These are phyloP conservation scores for Parascedosporium putredinis DNA, from an alignment of 2,329 filamentous ascomycete genomes.

Conservation along the genomic window DNA sequence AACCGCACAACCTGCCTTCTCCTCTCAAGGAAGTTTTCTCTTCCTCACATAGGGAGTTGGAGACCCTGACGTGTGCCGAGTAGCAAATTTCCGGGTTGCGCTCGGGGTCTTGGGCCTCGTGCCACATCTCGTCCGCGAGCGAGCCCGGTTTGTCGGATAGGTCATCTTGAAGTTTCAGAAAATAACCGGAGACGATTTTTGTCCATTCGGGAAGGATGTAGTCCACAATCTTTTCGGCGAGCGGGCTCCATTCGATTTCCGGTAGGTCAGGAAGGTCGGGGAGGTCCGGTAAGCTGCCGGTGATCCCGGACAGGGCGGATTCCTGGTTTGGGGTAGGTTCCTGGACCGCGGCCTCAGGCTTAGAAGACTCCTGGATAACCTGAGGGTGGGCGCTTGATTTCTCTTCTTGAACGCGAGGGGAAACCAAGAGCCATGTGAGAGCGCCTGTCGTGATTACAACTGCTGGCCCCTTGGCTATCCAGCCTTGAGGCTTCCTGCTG, in stretches of 20 bases:
- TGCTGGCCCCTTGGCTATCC: background rate
- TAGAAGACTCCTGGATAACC: no score
- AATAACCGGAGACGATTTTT: constrained; percentile 60
- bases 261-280: constrained; percentile 44
- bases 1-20: constrained; percentile 58
- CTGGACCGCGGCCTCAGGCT: background rate
- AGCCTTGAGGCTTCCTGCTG: background rate
- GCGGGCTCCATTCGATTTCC: constrained; percentile 42
- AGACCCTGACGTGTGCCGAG: constrained; percentile 73
- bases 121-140: constrained; percentile 87
- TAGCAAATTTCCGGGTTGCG: constrained; percentile 81
- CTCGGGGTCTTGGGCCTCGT: constrained; percentile 72
- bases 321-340: constrained; percentile 1
- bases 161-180: constrained; percentile 78
- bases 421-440: background rate
- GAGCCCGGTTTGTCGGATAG: constrained; percentile 81
- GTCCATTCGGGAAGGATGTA: constrained; percentile 77
- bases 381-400: no score
- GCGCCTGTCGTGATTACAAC: background rate
- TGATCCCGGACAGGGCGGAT: constrained; percentile 38
- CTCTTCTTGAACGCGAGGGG: background rate
- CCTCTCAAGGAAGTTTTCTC: constrained; percentile 65
- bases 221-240: constrained; percentile 53
- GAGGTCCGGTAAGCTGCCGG: constrained; percentile 39
- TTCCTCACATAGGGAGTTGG: constrained; percentile 68